These are phyloP conservation scores for Urostyla sp. DNA, from an alignment of 73 alveolate species.

Conservation along the genomic window DNA sequence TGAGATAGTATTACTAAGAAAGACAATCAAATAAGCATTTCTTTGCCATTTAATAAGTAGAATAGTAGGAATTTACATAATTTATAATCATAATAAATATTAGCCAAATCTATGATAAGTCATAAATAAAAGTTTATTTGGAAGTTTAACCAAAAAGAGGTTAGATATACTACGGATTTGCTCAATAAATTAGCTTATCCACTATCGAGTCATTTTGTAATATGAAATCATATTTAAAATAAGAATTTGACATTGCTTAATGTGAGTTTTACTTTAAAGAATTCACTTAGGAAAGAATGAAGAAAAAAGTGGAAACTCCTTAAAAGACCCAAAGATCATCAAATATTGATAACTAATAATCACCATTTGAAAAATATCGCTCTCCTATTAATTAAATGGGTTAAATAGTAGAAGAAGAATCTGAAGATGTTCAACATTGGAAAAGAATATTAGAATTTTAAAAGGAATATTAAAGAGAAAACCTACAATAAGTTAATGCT, in stretches of 20 bases:
- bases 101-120: constrained; percentile 1
- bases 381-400: not conserved
- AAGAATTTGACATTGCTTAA: not conserved
- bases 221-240: not conserved
- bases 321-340: not conserved
- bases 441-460: not conserved
- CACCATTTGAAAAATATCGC: not conserved
- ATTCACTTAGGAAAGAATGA: not conserved
- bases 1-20: no score
- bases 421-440: not conserved
- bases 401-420: not conserved
- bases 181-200: not conserved
- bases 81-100: no score
- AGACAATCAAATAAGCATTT: no score
- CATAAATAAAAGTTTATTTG: constrained; percentile 5
- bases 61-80: no score
- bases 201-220: not conserved
- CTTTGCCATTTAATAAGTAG: no score
- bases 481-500: constrained; percentile 3
- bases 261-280: not conserved
- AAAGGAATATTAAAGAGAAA: constrained; percentile 29
- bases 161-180: not conserved
- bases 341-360: not conserved
- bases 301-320: not conserved
- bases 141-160: constrained; percentile 12